Percentiles rank a stretch among this genome's conserved stretches.
Conservation (phyloP, 164 flowering plant species). For the Brasenia schreberi region DNA sequence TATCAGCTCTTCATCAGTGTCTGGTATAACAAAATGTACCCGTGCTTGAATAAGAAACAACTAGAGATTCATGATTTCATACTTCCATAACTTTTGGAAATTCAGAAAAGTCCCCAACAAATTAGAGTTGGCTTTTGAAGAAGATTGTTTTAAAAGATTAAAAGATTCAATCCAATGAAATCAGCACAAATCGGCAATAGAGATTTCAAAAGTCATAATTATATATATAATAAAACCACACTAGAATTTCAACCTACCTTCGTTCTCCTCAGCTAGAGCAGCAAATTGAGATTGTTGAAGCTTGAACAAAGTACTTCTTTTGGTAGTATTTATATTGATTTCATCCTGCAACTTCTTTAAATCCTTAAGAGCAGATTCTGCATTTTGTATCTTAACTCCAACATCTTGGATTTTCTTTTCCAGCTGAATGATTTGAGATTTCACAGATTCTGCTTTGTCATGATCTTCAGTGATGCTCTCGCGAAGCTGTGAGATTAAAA, state of each 20-base stretch:
- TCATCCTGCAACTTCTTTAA: conserved; percentile 48
- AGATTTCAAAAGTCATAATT: too few relatives aligned
- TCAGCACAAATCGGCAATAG: too few relatives aligned
- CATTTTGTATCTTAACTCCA: conserved; percentile 48
- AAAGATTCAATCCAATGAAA: too few relatives aligned
- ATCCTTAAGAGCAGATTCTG: conserved; percentile 51
- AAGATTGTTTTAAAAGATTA: too few relatives aligned
- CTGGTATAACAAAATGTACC: conserved; percentile 15
- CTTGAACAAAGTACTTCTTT: conserved; percentile 52
- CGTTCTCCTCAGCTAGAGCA: conserved; percentile 73
- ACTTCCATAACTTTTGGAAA: neutral
- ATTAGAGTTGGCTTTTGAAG: too few relatives aligned
- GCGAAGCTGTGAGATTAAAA: conserved; percentile 34
- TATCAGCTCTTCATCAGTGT: conserved; percentile 81
- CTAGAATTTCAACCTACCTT: conserved; percentile 34
- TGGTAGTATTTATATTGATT: conserved; percentile 50
- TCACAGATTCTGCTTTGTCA: conserved; percentile 47
- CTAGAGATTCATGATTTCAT: neutral
- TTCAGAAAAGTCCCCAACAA: neutral
- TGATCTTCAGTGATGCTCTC: conserved; percentile 75
- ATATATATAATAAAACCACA: too few relatives aligned
- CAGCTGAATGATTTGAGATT: conserved; percentile 58
- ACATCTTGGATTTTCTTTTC: conserved; percentile 41
- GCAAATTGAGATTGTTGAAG: conserved; percentile 58
- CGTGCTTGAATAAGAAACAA: neutral